Base-by-base conservation (phyloP, 2,329 filamentous ascomycete species). In the Chaetothyriales sp. region DNA sequence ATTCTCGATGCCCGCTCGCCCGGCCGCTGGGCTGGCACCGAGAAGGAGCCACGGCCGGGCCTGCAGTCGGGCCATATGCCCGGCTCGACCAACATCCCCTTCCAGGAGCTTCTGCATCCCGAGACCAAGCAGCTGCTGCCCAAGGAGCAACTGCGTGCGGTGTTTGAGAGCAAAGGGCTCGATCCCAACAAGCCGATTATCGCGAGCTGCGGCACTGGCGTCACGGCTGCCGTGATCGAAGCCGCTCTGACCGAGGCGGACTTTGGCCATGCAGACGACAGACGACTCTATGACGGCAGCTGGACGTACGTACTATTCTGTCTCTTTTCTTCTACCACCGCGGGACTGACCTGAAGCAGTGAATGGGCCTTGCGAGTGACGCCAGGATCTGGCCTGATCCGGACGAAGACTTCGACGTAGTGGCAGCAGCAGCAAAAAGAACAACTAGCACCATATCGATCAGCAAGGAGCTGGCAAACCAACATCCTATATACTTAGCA, bases 11-110 rank as follows among this genome's bases (percentile, higher is more conserved):
- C 92, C 3, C 76, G 92, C 56, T 80, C 86, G 1, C 68, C 74
- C 47, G 88, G 85, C 4, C 77, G 92, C 55, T 98, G 87, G 74
- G 78, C 80, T 44, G 92, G 92, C 32, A 80, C 75, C 51, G 85
- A 86, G 50, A 84, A 86, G 0, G 92, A 98, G 69, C 92, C 92
- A 2, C 79, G 92, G 56, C 79, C 84, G 54, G 89, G 86, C 53
- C 70, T 98, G 43, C 81, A 85, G 0, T 94, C 87, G 5, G 92
- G 92, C 18, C 90, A 98, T 68, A 86, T 96, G 66, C 92, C 92
- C 1, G 83, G 87, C 26, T 86, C 88, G 18, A 84, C 85, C 63
- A 93, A 80, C 59, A 72, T 98, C 25, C 86, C 92, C 1, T 83
- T 95, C 59, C 77, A 77, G 49, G 78, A 84, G 10, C 73, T 98